These are phyloP conservation scores for Fremontodendron californicum DNA, from an alignment of 345 rosid genomes.

Conservation along the genomic window DNA sequence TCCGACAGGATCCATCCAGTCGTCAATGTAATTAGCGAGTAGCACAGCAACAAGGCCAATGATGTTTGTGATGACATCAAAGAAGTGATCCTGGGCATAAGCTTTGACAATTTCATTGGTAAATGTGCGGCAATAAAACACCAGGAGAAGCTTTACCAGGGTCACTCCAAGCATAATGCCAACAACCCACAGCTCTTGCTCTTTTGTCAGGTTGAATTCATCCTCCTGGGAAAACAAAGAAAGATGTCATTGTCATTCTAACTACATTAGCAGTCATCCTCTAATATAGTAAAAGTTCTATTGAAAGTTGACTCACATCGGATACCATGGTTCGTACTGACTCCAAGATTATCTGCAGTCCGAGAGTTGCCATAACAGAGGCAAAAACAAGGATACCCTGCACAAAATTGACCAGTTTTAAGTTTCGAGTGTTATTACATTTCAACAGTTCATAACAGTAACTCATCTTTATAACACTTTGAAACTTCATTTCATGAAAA, in stretches of 20 bases:
- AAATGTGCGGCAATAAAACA: conserved; percentile 75
- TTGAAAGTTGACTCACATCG: conserved; percentile 46
- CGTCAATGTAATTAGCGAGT: conserved; percentile 75
- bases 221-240: conserved; percentile 46
- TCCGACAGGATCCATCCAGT: conserved; percentile 95
- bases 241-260: conserved; percentile 20
- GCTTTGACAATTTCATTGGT: conserved; percentile 91
- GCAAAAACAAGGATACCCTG: conserved; percentile 99
- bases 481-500: neutral
- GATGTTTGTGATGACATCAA: conserved; percentile 87
- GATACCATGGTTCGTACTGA: conserved; percentile 67
- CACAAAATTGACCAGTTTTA: conserved; percentile 14
- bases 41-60: conserved; percentile 93
- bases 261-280: conserved; percentile 13
- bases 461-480: neutral
- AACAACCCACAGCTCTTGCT: conserved; percentile 85
- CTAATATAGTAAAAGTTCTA: neutral
- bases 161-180: conserved; percentile 97
- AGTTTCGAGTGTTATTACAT: neutral
- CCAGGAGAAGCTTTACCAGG: conserved; percentile 65
- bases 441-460: neutral
- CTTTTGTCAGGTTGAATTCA: conserved; percentile 57
- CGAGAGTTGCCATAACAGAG: conserved; percentile 99
- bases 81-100: conserved; percentile 97
- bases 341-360: conserved; percentile 95